Evolutionary conservation across 129 eudicot species (phyloP), one percentile per base, ranked within the genome.

Genomic region (Rutidosis leptorrhynchoides): DNA sequence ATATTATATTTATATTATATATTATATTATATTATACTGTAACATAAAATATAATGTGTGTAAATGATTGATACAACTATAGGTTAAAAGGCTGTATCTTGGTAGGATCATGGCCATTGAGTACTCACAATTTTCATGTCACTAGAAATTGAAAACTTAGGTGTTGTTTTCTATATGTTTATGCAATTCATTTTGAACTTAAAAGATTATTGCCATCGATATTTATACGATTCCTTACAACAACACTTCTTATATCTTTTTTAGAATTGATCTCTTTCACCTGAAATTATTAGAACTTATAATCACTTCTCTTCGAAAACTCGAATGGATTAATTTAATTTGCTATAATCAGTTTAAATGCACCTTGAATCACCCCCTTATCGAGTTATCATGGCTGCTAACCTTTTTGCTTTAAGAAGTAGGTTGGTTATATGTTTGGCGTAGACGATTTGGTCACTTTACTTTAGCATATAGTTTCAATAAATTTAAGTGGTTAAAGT

Each of bases 121-220:
- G 20, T 21, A 52, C 33, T 52, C 72, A 37, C 55, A 48, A 5
- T 33, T 71, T 46, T 59, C 62, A 45, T 60, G 76, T 46, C 10
- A 60, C 2, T 30, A 21, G 32, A 42, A 19, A 43, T 27, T 2
- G 22, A 24, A 65, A 65, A 74, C 53, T 49, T 73, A 32, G 76
- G 69, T 37, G 4, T 7, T 61, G 62, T 62, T 62, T 55, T 61
- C 0, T 5, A 26, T 61, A 37, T 71, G 27, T 3, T 10, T 30
- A 4, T 71, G 51, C 62, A 26, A 69, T 17, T 58, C 45, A 57
- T 42, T 42, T 3, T 58, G 9, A 30, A 42, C 19, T 42, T 6
- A 25, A 8, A 37, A 16, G 55, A 64, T 42, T 22, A 28, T 20
- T 28, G 11, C 2, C 42, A n/a, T 21, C 21, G 52, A 62, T 19